Percentiles rank a stretch among this genome's conserved stretches.
Evolutionary conservation across 805 yeast genomes (phyloP).

Genomic region (Ogataea pignaliae): DNA sequence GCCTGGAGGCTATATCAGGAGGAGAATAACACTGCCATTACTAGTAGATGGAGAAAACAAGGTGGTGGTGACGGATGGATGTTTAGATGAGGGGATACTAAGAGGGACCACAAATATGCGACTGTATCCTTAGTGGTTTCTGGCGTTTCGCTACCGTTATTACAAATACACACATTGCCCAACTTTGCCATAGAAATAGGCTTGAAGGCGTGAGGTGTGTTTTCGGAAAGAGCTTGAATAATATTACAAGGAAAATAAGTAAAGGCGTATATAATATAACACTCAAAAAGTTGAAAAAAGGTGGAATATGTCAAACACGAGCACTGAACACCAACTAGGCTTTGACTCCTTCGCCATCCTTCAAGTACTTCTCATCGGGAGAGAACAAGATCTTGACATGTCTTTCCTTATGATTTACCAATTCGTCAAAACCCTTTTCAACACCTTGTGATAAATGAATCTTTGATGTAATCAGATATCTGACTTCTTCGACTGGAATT

Average conservation of each 20-base stretch:
- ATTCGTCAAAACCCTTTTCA: conserved; percentile 38
- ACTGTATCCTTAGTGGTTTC: too few relatives aligned
- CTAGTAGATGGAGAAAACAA: conserved; percentile 63
- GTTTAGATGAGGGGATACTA: conserved; percentile 60
- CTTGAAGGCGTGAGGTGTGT: too few relatives aligned
- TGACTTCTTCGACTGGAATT: conserved; percentile 33
- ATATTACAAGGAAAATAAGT: too few relatives aligned
- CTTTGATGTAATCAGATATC: conserved; percentile 35
- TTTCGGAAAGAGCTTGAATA: too few relatives aligned
- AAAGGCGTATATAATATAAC: too few relatives aligned
- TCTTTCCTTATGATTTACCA: conserved; percentile 38
- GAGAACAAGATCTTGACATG: conserved; percentile 43
- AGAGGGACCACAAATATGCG: too few relatives aligned
- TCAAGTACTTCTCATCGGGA: conserved; percentile 22
- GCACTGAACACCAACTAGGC: too few relatives aligned
- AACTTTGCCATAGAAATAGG: too few relatives aligned
- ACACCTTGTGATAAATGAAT: conserved; percentile 37
- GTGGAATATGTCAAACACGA: too few relatives aligned
- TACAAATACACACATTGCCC: too few relatives aligned
- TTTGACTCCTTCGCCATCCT: not conserved
- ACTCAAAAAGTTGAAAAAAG: not conserved
- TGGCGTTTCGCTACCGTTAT: too few relatives aligned
- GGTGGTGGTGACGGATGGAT: conserved; percentile 68
- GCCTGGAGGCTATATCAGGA: conserved; percentile 77
- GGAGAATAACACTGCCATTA: conserved; percentile 61